Percentiles rank a stretch among this genome's conserved stretches.
Evolutionary conservation across 441 rosid species (phyloP).

Genomic region (Adansonia madagascariensis): DNA sequence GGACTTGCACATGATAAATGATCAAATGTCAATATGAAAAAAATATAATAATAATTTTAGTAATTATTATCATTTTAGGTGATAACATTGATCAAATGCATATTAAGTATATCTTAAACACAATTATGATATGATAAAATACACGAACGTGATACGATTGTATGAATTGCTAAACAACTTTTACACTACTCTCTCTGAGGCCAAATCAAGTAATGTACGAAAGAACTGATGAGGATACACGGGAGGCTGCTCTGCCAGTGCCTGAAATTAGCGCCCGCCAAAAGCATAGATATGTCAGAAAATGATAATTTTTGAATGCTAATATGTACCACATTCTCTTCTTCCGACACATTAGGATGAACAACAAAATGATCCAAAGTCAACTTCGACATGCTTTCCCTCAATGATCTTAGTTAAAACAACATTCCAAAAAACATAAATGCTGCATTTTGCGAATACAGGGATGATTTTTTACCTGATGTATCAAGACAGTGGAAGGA

Average conservation of each 20-base stretch:
- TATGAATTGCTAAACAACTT: not conserved
- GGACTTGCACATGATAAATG: too few relatives aligned
- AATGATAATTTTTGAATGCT: not conserved
- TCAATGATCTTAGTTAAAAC: not conserved
- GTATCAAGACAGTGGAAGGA: constrained; percentile 93
- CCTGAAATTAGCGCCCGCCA: constrained; percentile 47
- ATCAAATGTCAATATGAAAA: too few relatives aligned
- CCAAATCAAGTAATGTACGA: constrained; percentile 77
- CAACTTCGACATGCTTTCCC: not conserved
- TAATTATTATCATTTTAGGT: too few relatives aligned
- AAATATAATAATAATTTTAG: too few relatives aligned
- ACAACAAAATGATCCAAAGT: not conserved
- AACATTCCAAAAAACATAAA: not conserved
- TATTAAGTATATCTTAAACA: too few relatives aligned
- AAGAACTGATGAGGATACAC: constrained; percentile 79
- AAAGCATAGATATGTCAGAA: constrained; percentile 13
- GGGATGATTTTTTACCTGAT: constrained; percentile 58
- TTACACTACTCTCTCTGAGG: constrained; percentile 53
- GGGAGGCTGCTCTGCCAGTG: constrained; percentile 82
- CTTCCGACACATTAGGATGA: not conserved
- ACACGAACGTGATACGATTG: too few relatives aligned
- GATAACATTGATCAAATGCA: too few relatives aligned
- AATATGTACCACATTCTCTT: not conserved
- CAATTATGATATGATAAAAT: too few relatives aligned
- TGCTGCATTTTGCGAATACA: not conserved